phyloP scores from a whole-genome alignment of 2,329 filamentous ascomycete species.

The Colletotrichum simmondsii region DNA sequence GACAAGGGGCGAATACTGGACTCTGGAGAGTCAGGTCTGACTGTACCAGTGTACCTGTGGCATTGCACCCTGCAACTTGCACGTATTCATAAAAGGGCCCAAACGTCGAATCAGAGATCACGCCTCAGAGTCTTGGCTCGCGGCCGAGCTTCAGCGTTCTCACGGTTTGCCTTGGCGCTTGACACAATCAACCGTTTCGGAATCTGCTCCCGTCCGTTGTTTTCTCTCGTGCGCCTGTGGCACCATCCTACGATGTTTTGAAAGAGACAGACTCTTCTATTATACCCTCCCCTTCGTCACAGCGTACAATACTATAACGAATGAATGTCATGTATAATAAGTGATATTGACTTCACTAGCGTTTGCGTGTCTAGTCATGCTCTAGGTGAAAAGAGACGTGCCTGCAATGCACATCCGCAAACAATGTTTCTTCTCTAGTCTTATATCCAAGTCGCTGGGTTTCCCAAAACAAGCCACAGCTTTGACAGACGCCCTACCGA shows the following conservation, averaged over 20 bases:
- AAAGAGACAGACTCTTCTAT: neutral
- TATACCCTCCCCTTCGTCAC: neutral
- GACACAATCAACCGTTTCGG: slow-evolving; percentile 30
- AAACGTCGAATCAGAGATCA: slow-evolving; percentile 10
- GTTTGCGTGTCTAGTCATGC: neutral
- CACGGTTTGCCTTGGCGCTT: slow-evolving; percentile 25
- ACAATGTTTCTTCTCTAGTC: neutral
- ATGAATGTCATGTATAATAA: slow-evolving; percentile 1
- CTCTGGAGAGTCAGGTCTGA: too few species aligned
- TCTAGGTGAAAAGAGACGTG: neutral
- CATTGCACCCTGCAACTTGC: too few species aligned
- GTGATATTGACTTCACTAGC: neutral
- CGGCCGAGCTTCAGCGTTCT: neutral
- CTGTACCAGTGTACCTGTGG: too few species aligned
- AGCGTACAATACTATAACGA: neutral
- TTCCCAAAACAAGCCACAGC: neutral
- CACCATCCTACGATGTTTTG: too few species aligned
- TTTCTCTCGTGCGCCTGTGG: neutral
- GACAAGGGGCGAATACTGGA: too few species aligned
- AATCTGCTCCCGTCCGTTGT: slow-evolving; percentile 1
- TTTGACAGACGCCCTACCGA: neutral
- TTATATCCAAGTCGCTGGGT: neutral
- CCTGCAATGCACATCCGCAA: neutral
- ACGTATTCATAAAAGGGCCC: neutral
- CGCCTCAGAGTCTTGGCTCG: neutral